Base-by-base conservation (phyloP, 2,329 filamentous ascomycete species). In the Aspergillus novoparasiticus region DNA sequence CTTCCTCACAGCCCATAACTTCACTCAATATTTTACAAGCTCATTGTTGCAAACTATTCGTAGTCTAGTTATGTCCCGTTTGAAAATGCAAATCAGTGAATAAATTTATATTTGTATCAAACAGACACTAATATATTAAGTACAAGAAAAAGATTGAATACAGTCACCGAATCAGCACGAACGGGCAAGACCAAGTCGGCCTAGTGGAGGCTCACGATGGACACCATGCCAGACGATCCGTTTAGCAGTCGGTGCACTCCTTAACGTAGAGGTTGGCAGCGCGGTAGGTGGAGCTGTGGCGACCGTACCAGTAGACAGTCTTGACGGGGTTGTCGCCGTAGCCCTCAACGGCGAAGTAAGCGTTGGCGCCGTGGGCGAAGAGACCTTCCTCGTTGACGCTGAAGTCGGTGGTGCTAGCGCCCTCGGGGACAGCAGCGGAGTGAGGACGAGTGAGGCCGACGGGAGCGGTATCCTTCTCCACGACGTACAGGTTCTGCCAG, bases 401-500 rank as follows among this genome's bases (percentile, higher is more conserved):
- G 48, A 75, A 75, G 51, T 56, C 66, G 28, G 61, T 63, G 32
- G 50, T 62, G 66, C 58, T 73, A 58, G 66, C 73, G 16, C 65
- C 68, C 36, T 71, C 56, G 53, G 73, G 73, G 14, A 68, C 57
- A n/a, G 64, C 65, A 4, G 64, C 72, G 34, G 73, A 75, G 72
- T 74, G 72, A 51, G 73, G 73, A 10, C 59, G 6, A 19, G 73
- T 75, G 59, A 75, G 36, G n/a, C 60, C 64, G n/a, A 73, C 59
- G 51, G 70, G 67, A n/a, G 53, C 19, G 41, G 70, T 69, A 11
- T 53, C 41, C 57, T 73, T 54, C 50, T 72, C 67, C 23, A 74
- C 51, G 23, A 74, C 56, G 63, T 69, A 74, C 10, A 74, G 64
- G 69, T 59, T 72, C 65, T 74, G 72, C 65, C 67, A 73, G 58